Conservation (phyloP, 106 monocot genomes). For the Narthecium ossifragum region DNA sequence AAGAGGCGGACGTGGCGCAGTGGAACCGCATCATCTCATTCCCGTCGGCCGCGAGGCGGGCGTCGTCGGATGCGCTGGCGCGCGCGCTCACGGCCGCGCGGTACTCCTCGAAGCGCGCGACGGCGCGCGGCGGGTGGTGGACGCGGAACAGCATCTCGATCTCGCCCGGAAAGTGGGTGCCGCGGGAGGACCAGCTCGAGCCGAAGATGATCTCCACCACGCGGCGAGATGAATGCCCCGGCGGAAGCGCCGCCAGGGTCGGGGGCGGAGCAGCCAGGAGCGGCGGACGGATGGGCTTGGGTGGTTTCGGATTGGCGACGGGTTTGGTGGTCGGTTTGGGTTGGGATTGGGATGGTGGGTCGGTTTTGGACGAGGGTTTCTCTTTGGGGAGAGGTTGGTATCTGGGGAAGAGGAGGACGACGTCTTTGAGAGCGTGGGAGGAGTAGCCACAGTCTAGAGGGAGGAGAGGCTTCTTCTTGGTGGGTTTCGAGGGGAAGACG, state of each 20-base stretch:
- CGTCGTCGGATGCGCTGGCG: constrained; percentile 15
- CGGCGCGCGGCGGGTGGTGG: constrained; percentile 55
- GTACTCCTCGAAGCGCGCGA: constrained; percentile 79
- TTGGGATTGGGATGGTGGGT: constrained; percentile 4
- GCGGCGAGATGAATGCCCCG: constrained; percentile 57
- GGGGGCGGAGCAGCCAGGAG: constrained; percentile 13
- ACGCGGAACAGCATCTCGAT: constrained; percentile 79
- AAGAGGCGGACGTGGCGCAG: constrained; percentile 10
- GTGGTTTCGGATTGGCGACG: constrained; percentile 7
- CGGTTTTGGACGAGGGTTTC: not conserved
- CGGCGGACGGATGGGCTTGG: not conserved
- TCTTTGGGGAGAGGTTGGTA: constrained; percentile 9
- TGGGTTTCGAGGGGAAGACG: not conserved
- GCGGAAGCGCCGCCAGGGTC: constrained; percentile 43
- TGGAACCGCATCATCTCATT: constrained; percentile 95
- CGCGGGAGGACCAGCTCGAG: constrained; percentile 55
- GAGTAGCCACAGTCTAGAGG: constrained; percentile 23
- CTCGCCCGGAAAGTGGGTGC: constrained; percentile 40
- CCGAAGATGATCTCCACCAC: constrained; percentile 82
- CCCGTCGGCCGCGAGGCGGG: constrained; percentile 77
- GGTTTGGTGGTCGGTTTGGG: constrained; percentile 17
- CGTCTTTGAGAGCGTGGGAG: constrained; percentile 26
- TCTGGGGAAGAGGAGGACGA: constrained; percentile 27
- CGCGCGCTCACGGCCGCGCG: constrained; percentile 38
- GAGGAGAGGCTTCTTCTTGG: constrained; percentile 11